Percentiles rank a stretch among this genome's conserved stretches.
phyloP scores from a whole-genome alignment of 768 basidiomycete genomes.

The Serendipita indica region DNA sequence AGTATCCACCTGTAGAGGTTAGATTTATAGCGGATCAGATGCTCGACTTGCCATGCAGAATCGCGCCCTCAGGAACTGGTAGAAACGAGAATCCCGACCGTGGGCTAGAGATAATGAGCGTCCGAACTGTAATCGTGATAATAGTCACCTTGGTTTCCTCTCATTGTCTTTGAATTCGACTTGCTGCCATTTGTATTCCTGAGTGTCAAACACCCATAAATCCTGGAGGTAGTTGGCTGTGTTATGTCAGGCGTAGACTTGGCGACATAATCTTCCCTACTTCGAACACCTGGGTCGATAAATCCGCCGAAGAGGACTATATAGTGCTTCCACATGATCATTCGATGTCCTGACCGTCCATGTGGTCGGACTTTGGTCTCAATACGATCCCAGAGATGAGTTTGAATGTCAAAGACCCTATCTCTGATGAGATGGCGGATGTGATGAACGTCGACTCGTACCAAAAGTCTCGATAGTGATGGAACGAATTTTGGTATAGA shows the following conservation, averaged over 20 bases:
- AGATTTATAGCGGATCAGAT: background rate
- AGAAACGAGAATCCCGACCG: slow-evolving; percentile 79
- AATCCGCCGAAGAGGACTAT: slow-evolving; percentile 84
- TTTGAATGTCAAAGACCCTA: slow-evolving; percentile 52
- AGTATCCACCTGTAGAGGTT: slow-evolving; percentile 57
- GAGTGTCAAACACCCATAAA: slow-evolving; percentile 72
- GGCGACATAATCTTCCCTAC: slow-evolving; percentile 26
- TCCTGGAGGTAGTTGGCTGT: slow-evolving; percentile 71
- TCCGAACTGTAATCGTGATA: background rate
- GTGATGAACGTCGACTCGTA: slow-evolving; percentile 17
- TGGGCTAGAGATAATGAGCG: slow-evolving; percentile 29
- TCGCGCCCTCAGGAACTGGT: slow-evolving; percentile 56
- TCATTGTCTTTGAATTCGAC: slow-evolving; percentile 61
- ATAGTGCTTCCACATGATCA: slow-evolving; percentile 81
- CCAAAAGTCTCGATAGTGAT: slow-evolving; percentile 86
- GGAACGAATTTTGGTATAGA: slow-evolving; percentile 66
- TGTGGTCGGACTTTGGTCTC: slow-evolving; percentile 71
- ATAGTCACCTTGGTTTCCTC: slow-evolving; percentile 50
- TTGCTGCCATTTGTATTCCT: slow-evolving; percentile 75
- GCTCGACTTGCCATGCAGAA: slow-evolving; percentile 48
- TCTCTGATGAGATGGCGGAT: background rate
- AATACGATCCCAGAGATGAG: slow-evolving; percentile 74
- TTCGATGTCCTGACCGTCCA: slow-evolving; percentile 73
- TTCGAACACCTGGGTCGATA: slow-evolving; percentile 72
- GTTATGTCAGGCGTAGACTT: background rate